Percentiles rank a stretch among this genome's conserved stretches.
Evolutionary conservation across 768 basidiomycete species (phyloP).

Genomic region (Pleurotus tuoliensis): DNA sequence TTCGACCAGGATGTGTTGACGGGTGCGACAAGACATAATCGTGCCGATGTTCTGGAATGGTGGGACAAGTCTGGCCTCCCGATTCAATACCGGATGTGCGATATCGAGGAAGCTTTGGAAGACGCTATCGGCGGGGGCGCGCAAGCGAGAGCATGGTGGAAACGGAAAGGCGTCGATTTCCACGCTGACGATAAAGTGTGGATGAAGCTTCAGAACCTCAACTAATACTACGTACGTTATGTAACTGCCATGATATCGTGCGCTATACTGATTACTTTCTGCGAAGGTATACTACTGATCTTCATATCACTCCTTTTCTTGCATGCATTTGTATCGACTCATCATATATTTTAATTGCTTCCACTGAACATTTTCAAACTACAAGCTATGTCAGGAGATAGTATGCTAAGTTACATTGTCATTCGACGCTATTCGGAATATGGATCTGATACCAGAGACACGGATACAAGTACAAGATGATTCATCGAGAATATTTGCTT

Average conservation of each 20-base stretch:
- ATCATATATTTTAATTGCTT: background rate
- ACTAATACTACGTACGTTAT: constrained; percentile 32
- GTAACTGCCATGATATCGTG: constrained; percentile 16
- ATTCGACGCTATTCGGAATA: too few species aligned
- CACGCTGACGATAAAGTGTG: constrained; percentile 83
- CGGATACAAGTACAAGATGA: too few species aligned
- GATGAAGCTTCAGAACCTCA: constrained; percentile 79
- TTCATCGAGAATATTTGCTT: too few species aligned
- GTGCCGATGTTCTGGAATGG: constrained; percentile 82
- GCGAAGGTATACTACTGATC: constrained; percentile 1
- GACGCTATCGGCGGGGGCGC: constrained; percentile 82
- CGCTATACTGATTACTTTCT: background rate
- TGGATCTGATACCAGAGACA: too few species aligned
- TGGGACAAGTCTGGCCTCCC: constrained; percentile 79
- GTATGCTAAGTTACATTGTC: too few species aligned
- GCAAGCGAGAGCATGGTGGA: constrained; percentile 78
- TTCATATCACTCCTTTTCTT: background rate
- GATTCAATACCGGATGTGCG: constrained; percentile 86
- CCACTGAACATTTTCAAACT: too few species aligned
- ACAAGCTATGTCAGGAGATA: too few species aligned
- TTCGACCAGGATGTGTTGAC: constrained; percentile 80
- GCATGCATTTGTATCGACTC: background rate
- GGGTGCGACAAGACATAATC: constrained; percentile 78
- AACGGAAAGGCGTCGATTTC: constrained; percentile 75
- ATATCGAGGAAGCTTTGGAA: constrained; percentile 88